A percentile compares a stretch with the other conserved stretches of the same genome.
Evolutionary conservation across 2,329 filamentous ascomycete genomes (phyloP).

Genomic region (Aspergillus pseudotamarii): DNA sequence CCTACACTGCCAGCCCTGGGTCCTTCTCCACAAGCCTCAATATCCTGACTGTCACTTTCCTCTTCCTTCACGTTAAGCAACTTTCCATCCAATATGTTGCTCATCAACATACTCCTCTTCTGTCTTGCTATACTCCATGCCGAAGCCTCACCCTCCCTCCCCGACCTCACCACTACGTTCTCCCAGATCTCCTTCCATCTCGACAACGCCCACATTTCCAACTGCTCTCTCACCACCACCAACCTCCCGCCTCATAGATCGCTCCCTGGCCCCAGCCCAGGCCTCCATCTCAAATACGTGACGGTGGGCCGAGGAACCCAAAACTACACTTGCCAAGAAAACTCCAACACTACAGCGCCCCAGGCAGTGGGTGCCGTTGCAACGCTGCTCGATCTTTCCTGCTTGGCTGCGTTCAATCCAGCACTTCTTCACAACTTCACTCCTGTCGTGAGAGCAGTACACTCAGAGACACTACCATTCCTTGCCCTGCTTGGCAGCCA

Average conservation of each 20-base stretch:
- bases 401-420: constrained; percentile 32
- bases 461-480: constrained; percentile 33
- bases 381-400: constrained; percentile 48
- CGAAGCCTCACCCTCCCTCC: background rate
- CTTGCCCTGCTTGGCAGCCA: constrained; percentile 22
- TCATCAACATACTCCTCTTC: background rate
- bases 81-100: background rate
- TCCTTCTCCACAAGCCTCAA: too few species aligned
- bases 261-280: background rate
- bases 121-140: background rate
- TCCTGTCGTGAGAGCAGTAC: constrained; percentile 19
- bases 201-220: constrained; percentile 9
- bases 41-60: background rate
- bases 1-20: background rate
- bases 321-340: constrained; percentile 50
- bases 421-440: constrained; percentile 34
- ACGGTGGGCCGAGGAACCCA: constrained; percentile 53
- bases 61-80: background rate
- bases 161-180: background rate
- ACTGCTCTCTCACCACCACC: constrained; percentile 24
- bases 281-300: constrained; percentile 45
- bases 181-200: constrained; percentile 1
- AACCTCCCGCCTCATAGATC: constrained; percentile 33
- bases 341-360: constrained; percentile 33
- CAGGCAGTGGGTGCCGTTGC: constrained; percentile 49